Base-by-base conservation (phyloP, 768 basidiomycete species). In the Boletellus sp. region DNA sequence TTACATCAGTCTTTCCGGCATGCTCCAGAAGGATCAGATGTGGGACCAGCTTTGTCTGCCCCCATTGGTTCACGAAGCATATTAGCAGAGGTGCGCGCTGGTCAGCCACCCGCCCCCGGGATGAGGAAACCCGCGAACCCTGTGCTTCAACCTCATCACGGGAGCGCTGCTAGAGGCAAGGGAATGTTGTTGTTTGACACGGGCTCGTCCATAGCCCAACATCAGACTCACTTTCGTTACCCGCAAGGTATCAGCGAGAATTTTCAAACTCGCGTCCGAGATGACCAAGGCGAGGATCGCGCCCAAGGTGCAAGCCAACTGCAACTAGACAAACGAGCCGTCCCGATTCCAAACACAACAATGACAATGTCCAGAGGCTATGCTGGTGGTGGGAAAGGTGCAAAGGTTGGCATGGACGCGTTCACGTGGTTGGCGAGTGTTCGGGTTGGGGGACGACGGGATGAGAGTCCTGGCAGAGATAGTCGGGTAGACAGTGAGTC, bases 391-490 rank as follows among this genome's bases (percentile, higher is more conserved):
- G 78, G 76, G 8, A 81, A 77, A 55, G 70, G 72, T 22, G 70
- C 76, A 12, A 70, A 74, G 38, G 77, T 87, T 65, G 84, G 89
- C 38, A 79, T 91, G 72, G 84, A 90, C 39, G 73, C 82, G 6
- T 70, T 86, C 35, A 74, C 79, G 3, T 92, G 90, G 90, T 61
- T 90, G 45, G 77, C 83, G 13, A 86, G 76, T 54, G 83, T 91
- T 43, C 85, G 81, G 53, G 81, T 86, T n/a, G 77, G 79, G 8
- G 73, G 73, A 35, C 66, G 65, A 55, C 66, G 79, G 45, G 79
- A 81, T 8, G 79, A 78, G 43, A 85, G 81, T 52, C 78, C 78
- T 5, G 77, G 81, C 15, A 73, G 73, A 4, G 74, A 75, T 12
- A 82, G 80, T 51, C 74, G 72, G 6, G 69, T 77, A 36, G 75